These are phyloP conservation scores for Phaeolepiota aurea DNA, from an alignment of 768 basidiomycete species.

Conservation along the genomic window DNA sequence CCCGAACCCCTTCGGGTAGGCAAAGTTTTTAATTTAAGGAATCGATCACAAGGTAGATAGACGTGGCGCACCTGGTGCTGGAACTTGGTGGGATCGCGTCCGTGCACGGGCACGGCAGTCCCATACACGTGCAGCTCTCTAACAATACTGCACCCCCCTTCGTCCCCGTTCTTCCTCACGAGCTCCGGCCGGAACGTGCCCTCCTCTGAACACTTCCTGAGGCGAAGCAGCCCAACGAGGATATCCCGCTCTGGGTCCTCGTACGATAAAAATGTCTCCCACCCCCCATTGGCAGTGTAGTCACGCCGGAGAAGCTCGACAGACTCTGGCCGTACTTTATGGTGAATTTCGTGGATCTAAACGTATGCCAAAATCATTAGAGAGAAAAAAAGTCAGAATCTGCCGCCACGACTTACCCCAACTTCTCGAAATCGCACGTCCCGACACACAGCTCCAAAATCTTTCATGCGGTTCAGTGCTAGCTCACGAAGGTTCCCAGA, in stretches of 20 bases:
- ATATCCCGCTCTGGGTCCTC: conserved; percentile 98
- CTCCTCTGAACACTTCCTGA: conserved; percentile 94
- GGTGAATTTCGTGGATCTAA: conserved; percentile 96
- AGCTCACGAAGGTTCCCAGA: conserved; percentile 95
- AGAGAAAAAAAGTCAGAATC: background rate
- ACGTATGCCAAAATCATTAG: conserved; percentile 7
- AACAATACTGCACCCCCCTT: conserved; percentile 86
- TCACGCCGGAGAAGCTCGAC: conserved; percentile 93
- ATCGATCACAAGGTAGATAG: conserved; percentile 5
- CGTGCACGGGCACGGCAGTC: conserved; percentile 95
- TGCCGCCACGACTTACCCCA: conserved; percentile 51
- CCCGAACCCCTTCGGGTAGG: conserved; percentile 71
- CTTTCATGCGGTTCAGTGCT: conserved; percentile 96
- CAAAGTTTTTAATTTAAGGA: conserved; percentile 3
- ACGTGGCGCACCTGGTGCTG: conserved; percentile 68
- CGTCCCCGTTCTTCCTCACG: conserved; percentile 54
- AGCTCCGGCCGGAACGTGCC: conserved; percentile 96
- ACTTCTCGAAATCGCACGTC: conserved; percentile 98
- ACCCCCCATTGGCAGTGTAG: conserved; percentile 95
- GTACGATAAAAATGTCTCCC: conserved; percentile 99
- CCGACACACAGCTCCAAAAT: conserved; percentile 95
- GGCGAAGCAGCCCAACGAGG: conserved; percentile 83
- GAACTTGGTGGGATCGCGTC: conserved; percentile 96
- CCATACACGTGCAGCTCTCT: conserved; percentile 97
- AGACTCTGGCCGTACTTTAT: conserved; percentile 92